A percentile compares a stretch with the other conserved stretches of the same genome.
These are phyloP conservation scores for Didymellaceae sp. DNA, from an alignment of 2,329 filamentous ascomycete species.

Conservation along the genomic window DNA sequence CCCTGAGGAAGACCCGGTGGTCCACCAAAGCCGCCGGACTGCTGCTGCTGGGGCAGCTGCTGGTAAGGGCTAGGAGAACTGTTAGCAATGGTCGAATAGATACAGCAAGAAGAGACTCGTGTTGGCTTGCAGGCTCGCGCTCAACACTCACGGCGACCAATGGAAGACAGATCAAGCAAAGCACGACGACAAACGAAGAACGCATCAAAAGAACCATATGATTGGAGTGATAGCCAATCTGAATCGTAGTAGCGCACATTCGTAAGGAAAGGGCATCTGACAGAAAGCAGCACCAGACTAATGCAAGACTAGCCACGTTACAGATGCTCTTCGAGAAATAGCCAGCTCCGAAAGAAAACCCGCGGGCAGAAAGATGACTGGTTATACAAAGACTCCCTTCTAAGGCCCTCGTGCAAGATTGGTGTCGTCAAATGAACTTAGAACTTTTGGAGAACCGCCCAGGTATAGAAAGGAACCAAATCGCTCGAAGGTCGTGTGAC, in stretches of 20 bases:
- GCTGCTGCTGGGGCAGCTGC: conserved; percentile 18
- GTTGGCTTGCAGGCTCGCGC: background rate
- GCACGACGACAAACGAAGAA: conserved; percentile 34
- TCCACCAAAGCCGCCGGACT: conserved; percentile 15
- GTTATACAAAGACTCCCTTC: conserved; percentile 48
- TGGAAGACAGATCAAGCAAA: conserved; percentile 29
- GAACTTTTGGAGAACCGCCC: conserved; percentile 50
- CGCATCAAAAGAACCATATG: conserved; percentile 39
- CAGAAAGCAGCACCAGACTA: conserved; percentile 42
- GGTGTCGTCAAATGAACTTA: conserved; percentile 46
- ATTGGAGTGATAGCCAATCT: conserved; percentile 49
- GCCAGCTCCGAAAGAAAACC: conserved; percentile 41
- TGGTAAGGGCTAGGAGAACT: conserved; percentile 11
- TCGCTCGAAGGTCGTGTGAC: conserved; percentile 47
- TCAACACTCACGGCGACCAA: conserved; percentile 7
- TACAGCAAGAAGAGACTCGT: background rate
- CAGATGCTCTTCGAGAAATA: conserved; percentile 36
- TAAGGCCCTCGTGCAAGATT: conserved; percentile 45
- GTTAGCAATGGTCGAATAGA: conserved; percentile 1
- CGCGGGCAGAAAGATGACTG: conserved; percentile 43
- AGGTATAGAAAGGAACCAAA: conserved; percentile 47
- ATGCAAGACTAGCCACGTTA: conserved; percentile 47
- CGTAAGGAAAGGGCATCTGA: conserved; percentile 37
- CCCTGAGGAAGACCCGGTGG: conserved; percentile 16
- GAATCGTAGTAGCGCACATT: conserved; percentile 37